Base-by-base conservation (phyloP, 2,329 filamentous ascomycete species). In the Diplodia corticola region DNA sequence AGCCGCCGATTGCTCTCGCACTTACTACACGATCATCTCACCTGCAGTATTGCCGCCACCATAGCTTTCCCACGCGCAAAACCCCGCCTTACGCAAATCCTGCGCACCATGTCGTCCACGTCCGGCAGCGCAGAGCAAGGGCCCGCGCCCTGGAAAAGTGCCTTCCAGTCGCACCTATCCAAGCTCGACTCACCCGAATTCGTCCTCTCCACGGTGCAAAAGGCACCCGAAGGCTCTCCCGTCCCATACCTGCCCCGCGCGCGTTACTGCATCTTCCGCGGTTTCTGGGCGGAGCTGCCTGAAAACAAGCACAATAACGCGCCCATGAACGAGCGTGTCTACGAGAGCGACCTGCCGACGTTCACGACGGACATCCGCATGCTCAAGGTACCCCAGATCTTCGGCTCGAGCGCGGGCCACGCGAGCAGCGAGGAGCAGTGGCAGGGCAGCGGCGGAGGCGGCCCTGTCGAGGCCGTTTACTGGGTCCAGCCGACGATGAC, bases 321-420 rank as follows among this genome's bases (percentile, higher is more conserved):
- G 3, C 83, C 87, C 69, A 82, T 83, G 69, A 97, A 97, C 76
- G 88, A 91, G 4, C 71, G 80, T 6, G 79, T 86, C 0, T 97
- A 86, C 74, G 88, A 91, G 73, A 92, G 87, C 71, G 93, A 98
- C 70, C 81, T 94, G 71, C 85, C 90, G 3, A 89, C 90, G 0
- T 89, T 97, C 73, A 97, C 94, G 0, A 97, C 93, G 0, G 95
- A 98, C 77, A 87, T 86, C 9, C 87, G 94, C 53, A 97, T 96
- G 92, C 85, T 88, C 67, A 98, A 98, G 81, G 83, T 90, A 0
- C 81, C 82, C 2, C 89, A 97, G 77, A 78, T 98, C 3, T 86
- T 88, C 68, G 80, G 79, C 5, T 83, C 79, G 5, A 81, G 80
- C 12, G 75, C 78, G 26, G 82, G 80, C 7, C 78, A 82, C 61